These are phyloP conservation scores for Nannizzia gypsea DNA, from an alignment of 2,329 filamentous ascomycete species.

Conservation along the genomic window DNA sequence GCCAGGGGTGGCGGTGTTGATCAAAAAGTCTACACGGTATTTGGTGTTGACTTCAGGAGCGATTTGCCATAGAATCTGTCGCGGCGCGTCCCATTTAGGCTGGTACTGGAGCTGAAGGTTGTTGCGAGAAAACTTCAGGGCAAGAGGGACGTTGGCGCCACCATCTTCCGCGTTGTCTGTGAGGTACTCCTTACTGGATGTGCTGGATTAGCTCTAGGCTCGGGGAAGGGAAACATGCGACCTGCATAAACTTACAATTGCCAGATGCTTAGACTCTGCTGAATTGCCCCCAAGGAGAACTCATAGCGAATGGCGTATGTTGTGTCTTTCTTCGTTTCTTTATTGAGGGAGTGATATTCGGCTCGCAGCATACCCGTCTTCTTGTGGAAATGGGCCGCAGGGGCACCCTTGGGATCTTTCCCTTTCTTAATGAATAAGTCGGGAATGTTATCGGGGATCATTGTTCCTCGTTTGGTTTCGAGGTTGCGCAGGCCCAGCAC, in stretches of 20 bases:
- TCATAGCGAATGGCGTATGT: slow-evolving; percentile 12
- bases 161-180: slow-evolving; percentile 9
- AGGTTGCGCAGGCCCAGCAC: slow-evolving; percentile 11
- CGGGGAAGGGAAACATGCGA: neutral
- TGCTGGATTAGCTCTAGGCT: neutral
- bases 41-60: slow-evolving; percentile 4
- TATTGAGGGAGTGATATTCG: slow-evolving; percentile 11
- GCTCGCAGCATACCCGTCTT: slow-evolving; percentile 10
- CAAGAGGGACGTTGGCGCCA: slow-evolving; percentile 11
- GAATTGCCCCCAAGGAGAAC: slow-evolving; percentile 7
- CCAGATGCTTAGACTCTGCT: slow-evolving; percentile 11
- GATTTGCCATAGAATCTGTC: slow-evolving; percentile 8
- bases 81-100: slow-evolving; percentile 10
- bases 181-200: slow-evolving; percentile 11
- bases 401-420: slow-evolving; percentile 9
- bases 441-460: slow-evolving; percentile 6
- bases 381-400: slow-evolving; percentile 10
- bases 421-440: slow-evolving; percentile 10
- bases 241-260: slow-evolving; percentile 8
- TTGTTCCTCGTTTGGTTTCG: slow-evolving; percentile 8
- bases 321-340: slow-evolving; percentile 8
- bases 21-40: slow-evolving; percentile 8
- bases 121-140: slow-evolving; percentile 9
- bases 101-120: slow-evolving; percentile 13
- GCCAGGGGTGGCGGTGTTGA: slow-evolving; percentile 9